Percentiles rank a stretch among this genome's conserved stretches.
Conservation (phyloP, 2,329 filamentous ascomycete species). For the Orbilia quercus region DNA sequence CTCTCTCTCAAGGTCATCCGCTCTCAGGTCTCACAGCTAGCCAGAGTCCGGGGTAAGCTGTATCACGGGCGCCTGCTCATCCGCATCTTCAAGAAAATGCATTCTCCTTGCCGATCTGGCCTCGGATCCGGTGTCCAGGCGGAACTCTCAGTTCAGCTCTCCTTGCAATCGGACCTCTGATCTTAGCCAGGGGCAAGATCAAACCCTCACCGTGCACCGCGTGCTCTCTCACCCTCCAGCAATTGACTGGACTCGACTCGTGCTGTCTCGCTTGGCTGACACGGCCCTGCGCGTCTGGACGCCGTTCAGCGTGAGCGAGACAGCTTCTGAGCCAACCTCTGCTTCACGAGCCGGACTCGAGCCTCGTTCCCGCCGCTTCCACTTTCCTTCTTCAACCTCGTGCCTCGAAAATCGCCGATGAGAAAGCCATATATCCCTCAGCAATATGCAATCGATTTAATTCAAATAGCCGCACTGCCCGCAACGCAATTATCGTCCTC, state of each 20-base stretch:
- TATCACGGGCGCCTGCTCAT: slow-evolving; percentile 36
- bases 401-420: background rate
- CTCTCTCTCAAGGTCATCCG: slow-evolving; percentile 2
- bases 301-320: background rate
- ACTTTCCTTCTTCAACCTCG: slow-evolving; percentile 6
- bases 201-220: no score
- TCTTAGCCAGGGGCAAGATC: no score
- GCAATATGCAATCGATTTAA: background rate
- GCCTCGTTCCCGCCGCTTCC: background rate
- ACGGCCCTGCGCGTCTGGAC: background rate
- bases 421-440: slow-evolving; percentile 34
- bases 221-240: no score
- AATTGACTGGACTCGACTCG: no score
- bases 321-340: background rate
- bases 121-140: slow-evolving; percentile 4
- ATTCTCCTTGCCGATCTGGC: background rate
- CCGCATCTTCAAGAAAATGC: slow-evolving; percentile 4
- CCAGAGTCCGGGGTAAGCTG: slow-evolving; percentile 34
- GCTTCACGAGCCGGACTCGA: background rate
- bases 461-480: slow-evolving; percentile 33
- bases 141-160: slow-evolving; percentile 14
- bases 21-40: slow-evolving; percentile 17
- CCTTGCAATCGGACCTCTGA: no score
- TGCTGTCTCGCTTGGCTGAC: no score
- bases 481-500: slow-evolving; percentile 37